Percentiles rank a stretch among this genome's conserved stretches.
These are phyloP conservation scores for Chalciporus pseudorubinellus DNA, from an alignment of 768 basidiomycete species.

Conservation along the genomic window DNA sequence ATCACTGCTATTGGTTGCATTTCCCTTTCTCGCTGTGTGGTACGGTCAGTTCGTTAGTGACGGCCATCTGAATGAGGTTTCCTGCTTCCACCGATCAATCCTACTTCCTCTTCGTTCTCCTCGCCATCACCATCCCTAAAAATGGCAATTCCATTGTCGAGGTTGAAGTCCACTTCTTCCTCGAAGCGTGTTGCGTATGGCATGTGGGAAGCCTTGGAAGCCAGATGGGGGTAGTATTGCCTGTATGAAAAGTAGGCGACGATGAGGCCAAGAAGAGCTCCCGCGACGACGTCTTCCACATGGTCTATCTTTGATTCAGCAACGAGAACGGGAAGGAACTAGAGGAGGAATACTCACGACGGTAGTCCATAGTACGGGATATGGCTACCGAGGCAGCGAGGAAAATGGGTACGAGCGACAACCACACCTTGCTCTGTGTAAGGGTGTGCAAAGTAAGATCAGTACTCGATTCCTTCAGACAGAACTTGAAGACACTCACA, in stretches of 20 bases:
- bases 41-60: background rate
- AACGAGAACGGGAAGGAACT: background rate
- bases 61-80: slow-evolving; percentile 1
- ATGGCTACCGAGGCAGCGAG: slow-evolving; percentile 74
- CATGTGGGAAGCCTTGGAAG: slow-evolving; percentile 53
- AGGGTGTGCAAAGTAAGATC: too few species aligned
- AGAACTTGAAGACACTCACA: slow-evolving; percentile 47
- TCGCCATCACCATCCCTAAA: slow-evolving; percentile 13
- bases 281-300: slow-evolving; percentile 86
- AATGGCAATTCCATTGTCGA: background rate
- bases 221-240: slow-evolving; percentile 74
- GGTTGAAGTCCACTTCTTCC: background rate
- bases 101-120: slow-evolving; percentile 15
- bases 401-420: slow-evolving; percentile 69
- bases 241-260: slow-evolving; percentile 76
- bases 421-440: slow-evolving; percentile 80
- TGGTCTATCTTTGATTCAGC: slow-evolving; percentile 55
- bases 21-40: background rate
- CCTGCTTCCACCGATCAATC: slow-evolving; percentile 18
- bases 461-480: too few species aligned
- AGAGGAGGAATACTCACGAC: slow-evolving; percentile 52
- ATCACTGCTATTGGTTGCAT: background rate
- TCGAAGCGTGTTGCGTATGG: slow-evolving; percentile 71
- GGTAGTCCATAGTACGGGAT: slow-evolving; percentile 89
- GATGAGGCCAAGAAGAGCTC: slow-evolving; percentile 68